These are phyloP conservation scores for Boeremia exigua DNA, from an alignment of 2,329 filamentous ascomycete species.

Conservation along the genomic window DNA sequence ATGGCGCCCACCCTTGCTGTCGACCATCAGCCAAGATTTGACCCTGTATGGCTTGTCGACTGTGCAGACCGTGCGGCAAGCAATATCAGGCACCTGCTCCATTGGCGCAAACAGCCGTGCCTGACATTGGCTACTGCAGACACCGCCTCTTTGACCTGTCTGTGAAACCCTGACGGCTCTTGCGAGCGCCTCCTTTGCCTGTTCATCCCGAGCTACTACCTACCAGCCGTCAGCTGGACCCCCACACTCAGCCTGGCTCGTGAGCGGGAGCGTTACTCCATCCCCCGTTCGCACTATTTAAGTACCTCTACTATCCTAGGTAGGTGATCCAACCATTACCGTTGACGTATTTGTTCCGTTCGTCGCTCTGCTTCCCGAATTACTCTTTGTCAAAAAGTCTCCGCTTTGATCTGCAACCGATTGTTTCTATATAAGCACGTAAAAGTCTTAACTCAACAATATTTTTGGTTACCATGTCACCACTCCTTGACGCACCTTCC, in stretches of 20 bases:
- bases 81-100: slow-evolving; percentile 27
- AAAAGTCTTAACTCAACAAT: slow-evolving; percentile 17
- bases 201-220: slow-evolving; percentile 36
- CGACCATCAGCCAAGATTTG: slow-evolving; percentile 44
- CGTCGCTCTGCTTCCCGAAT: slow-evolving; percentile 22
- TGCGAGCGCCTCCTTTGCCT: slow-evolving; percentile 36
- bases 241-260: slow-evolving; percentile 39
- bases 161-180: slow-evolving; percentile 35
- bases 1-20: slow-evolving; percentile 41
- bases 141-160: slow-evolving; percentile 46
- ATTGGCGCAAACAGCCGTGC: slow-evolving; percentile 46
- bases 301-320: slow-evolving; percentile 43
- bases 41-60: slow-evolving; percentile 30
- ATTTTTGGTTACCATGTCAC: slow-evolving; percentile 42
- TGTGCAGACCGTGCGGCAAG: slow-evolving; percentile 36
- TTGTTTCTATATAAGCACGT: slow-evolving; percentile 38
- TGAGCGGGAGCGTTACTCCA: slow-evolving; percentile 22
- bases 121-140: slow-evolving; percentile 39
- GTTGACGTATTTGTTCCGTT: slow-evolving; percentile 46
- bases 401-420: slow-evolving; percentile 28
- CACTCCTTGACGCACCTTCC: slow-evolving; percentile 48
- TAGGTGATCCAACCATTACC: slow-evolving; percentile 32
- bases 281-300: slow-evolving; percentile 45
- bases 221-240: slow-evolving; percentile 48
- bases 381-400: slow-evolving; percentile 43